phyloP scores from a whole-genome alignment of 352 stramenopile genomes.

The Globisporangium orthogonon region DNA sequence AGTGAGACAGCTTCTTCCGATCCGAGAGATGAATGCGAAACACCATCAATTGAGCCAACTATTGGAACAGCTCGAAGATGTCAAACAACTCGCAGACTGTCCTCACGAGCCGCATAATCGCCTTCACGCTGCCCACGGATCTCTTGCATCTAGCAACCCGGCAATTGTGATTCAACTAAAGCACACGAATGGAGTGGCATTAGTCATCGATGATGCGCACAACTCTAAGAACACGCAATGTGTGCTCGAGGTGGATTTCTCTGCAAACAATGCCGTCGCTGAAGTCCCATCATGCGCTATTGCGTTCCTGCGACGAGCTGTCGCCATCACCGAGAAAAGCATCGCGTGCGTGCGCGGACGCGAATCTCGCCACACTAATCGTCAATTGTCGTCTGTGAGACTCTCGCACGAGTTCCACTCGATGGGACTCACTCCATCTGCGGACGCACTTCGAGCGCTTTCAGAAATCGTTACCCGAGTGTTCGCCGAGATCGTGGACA shows the following conservation, averaged over 20 bases:
- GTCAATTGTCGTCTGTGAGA: conserved; percentile 21
- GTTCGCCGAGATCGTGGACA: conserved; percentile 38
- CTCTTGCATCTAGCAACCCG: neutral
- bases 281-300: conserved; percentile 6
- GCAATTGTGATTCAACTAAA: neutral
- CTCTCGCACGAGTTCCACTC: conserved; percentile 23
- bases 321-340: conserved; percentile 31
- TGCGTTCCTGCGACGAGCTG: conserved; percentile 27
- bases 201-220: conserved; percentile 24
- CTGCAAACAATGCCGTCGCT: neutral
- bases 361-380: conserved; percentile 22
- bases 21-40: conserved; percentile 63
- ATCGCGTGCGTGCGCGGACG: conserved; percentile 48
- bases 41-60: conserved; percentile 56
- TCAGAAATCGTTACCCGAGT: conserved; percentile 31
- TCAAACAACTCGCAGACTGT: neutral
- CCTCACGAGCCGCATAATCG: neutral
- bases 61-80: conserved; percentile 10
- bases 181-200: conserved; percentile 26
- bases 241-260: conserved; percentile 37
- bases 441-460: conserved; percentile 40
- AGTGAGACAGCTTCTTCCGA: conserved; percentile 43
- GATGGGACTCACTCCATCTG: conserved; percentile 45
- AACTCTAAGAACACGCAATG: conserved; percentile 22
- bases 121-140: neutral